Conservation (phyloP, 768 basidiomycete genomes). For the Coprinopsis sp. region DNA sequence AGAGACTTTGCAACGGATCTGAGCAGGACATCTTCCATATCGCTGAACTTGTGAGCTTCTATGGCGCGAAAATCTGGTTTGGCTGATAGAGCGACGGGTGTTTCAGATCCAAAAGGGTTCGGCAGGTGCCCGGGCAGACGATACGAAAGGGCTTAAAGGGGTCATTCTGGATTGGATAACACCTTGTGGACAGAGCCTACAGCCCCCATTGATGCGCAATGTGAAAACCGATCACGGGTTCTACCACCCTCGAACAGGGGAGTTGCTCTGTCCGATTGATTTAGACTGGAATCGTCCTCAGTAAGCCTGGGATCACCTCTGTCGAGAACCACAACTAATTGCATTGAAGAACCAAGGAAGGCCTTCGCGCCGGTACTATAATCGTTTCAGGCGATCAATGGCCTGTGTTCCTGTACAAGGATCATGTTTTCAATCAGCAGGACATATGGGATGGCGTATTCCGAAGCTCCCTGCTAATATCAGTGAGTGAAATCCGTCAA, state of each 20-base stretch:
- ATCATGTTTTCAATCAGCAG: neutral
- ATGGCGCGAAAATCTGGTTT: neutral
- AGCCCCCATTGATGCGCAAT: slow-evolving; percentile 10
- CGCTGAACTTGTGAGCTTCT: slow-evolving; percentile 14
- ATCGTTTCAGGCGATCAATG: neutral
- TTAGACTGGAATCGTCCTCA: neutral
- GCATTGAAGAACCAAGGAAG: neutral
- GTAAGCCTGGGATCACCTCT: neutral
- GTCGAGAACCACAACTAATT: neutral
- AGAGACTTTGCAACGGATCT: slow-evolving; percentile 9
- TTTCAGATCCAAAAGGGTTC: slow-evolving; percentile 16
- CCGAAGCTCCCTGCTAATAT: neutral
- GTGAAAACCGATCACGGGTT: slow-evolving; percentile 13
- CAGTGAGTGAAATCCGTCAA: neutral
- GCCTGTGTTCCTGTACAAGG: neutral
- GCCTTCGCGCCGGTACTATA: neutral
- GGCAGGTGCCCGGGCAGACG: slow-evolving; percentile 6
- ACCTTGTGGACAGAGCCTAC: slow-evolving; percentile 7
- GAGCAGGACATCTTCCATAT: slow-evolving; percentile 13
- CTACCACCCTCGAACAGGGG: slow-evolving; percentile 3
- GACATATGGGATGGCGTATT: slow-evolving; percentile 1
- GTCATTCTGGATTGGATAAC: slow-evolving; percentile 15
- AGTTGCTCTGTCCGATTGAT: neutral
- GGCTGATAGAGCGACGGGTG: neutral
- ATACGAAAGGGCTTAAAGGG: slow-evolving; percentile 5